A percentile compares a stretch with the other conserved stretches of the same genome.
Evolutionary conservation across 352 stramenopile genomes (phyloP).

Genomic region (Globisporangium nunn): DNA sequence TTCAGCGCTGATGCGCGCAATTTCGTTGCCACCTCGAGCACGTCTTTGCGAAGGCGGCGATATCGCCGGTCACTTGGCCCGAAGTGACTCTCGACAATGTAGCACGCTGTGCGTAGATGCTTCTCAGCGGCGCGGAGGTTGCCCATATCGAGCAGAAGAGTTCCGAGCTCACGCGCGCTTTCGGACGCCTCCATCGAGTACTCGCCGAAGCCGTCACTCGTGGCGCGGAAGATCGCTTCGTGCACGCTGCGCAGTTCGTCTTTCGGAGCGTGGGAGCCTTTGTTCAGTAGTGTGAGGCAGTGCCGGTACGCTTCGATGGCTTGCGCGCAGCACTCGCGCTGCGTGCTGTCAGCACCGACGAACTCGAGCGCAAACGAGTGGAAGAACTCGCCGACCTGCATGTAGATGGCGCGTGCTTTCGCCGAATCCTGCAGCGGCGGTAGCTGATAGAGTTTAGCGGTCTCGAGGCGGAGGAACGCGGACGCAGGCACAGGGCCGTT

Average conservation of each 20-base stretch:
- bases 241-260: constrained; percentile 38
- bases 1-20: constrained; percentile 17
- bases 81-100: constrained; percentile 50
- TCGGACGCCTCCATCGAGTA: constrained; percentile 57
- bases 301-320: constrained; percentile 53
- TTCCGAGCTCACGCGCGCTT: constrained; percentile 26
- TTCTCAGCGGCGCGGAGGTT: constrained; percentile 30
- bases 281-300: constrained; percentile 23
- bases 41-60: constrained; percentile 34
- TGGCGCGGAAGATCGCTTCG: constrained; percentile 30
- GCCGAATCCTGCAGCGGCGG: constrained; percentile 7
- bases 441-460: constrained; percentile 49
- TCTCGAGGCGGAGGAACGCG: constrained; percentile 46
- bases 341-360: constrained; percentile 34
- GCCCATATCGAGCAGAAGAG: constrained; percentile 30
- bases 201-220: constrained; percentile 48
- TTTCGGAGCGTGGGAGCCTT: constrained; percentile 8
- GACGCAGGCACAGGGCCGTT: constrained; percentile 49
- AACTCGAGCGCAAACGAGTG: constrained; percentile 55
- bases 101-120: constrained; percentile 28
- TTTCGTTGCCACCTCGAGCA: constrained; percentile 32
- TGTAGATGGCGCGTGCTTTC: constrained; percentile 18
- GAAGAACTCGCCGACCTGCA: constrained; percentile 48
- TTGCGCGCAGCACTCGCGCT: constrained; percentile 46
- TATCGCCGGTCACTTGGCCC: constrained; percentile 43